Evolutionary conservation across 225 moss, liverwort and hornwort genomes (phyloP).

Genomic region (Climacium dendroides): DNA sequence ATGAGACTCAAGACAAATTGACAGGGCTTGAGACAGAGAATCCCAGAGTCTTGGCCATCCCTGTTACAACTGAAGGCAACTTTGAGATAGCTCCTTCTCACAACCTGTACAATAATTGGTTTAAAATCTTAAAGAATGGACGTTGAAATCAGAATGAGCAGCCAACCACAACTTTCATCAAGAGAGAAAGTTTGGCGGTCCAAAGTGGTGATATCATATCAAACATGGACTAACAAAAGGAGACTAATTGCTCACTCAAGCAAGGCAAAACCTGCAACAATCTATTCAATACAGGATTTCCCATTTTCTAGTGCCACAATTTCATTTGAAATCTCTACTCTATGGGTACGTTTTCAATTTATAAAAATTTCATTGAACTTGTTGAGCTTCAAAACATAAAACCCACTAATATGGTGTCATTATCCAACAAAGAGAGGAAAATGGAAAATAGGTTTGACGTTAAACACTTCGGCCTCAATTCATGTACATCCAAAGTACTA

Average conservation of each 20-base stretch:
- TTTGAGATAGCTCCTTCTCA: not conserved
- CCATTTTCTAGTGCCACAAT: not conserved
- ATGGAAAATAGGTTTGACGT: not conserved
- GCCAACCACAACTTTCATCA: not conserved
- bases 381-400: not conserved
- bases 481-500: not conserved
- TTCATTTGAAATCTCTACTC: not conserved
- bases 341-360: not conserved
- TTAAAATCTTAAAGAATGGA: not conserved
- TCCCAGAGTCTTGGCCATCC: slow-evolving; percentile 13
- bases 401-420: not conserved
- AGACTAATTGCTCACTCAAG: not conserved
- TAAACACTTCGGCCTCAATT: not conserved
- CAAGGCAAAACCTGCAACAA: not conserved
- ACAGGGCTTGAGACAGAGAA: not conserved
- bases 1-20: not conserved
- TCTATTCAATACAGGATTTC: not conserved
- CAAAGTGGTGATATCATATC: not conserved
- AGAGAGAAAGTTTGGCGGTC: not conserved
- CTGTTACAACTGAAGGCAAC: not conserved
- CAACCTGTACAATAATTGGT: not conserved
- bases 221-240: not conserved
- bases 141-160: not conserved
- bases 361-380: not conserved
- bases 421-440: not conserved